phyloP scores from a whole-genome alignment of 331 rosid species.

The Ulmus americana region DNA sequence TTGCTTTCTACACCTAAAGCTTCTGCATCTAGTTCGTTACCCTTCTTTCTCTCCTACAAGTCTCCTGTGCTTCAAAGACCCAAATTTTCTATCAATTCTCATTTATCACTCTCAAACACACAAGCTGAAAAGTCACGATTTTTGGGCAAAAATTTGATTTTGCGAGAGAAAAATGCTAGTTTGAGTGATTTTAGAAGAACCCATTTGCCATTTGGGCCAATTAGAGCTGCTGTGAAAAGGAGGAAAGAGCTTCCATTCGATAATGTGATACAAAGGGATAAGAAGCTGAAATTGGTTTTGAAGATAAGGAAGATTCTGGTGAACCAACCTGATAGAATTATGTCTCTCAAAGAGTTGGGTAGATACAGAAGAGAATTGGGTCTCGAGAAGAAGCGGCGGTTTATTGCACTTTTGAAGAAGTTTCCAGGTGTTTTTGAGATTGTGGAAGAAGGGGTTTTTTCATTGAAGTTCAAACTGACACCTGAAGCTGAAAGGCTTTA shows the following conservation, averaged over 20 bases:
- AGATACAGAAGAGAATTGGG: constrained; percentile 64
- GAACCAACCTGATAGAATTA: constrained; percentile 53
- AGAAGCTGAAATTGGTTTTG: constrained; percentile 66
- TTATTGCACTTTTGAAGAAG: constrained; percentile 63
- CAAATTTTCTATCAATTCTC: constrained; percentile 27
- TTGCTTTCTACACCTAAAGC: constrained; percentile 34
- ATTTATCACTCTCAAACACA: constrained; percentile 14
- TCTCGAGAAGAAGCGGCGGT: constrained; percentile 46
- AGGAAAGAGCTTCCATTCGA: constrained; percentile 74
- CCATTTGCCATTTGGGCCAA: constrained; percentile 31
- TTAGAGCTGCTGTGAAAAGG: constrained; percentile 67
- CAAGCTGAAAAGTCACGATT: constrained; percentile 41
- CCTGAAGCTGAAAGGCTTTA: constrained; percentile 71
- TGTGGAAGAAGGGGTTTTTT: constrained; percentile 63
- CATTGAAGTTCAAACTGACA: constrained; percentile 56
- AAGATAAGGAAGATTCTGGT: constrained; percentile 66
- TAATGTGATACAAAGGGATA: constrained; percentile 75
- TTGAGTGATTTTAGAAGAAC: constrained; percentile 19
- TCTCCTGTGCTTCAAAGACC: constrained; percentile 29
- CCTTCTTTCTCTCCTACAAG: constrained; percentile 45
- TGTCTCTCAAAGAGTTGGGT: constrained; percentile 70
- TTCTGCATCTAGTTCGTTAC: constrained; percentile 36
- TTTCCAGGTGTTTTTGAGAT: constrained; percentile 73
- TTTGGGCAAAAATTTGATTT: constrained; percentile 41
- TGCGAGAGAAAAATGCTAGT: constrained; percentile 24